These are phyloP conservation scores for Xeromyces bisporus DNA, from an alignment of 495 filamentous ascomycete genomes.

Conservation along the genomic window DNA sequence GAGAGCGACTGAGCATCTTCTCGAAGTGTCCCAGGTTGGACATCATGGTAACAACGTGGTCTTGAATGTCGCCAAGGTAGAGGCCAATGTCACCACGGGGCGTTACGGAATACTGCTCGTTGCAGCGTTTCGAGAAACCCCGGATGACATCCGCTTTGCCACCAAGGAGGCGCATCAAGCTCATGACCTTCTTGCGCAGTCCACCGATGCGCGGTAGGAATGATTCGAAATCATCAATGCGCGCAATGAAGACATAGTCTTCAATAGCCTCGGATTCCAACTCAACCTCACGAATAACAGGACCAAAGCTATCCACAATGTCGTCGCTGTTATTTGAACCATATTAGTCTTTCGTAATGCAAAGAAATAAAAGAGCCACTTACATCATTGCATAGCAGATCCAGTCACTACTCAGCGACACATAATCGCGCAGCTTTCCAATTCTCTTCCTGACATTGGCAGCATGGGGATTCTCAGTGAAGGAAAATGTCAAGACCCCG, in stretches of 20 bases:
- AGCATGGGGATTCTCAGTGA: slow-evolving; percentile 66
- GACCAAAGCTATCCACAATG: slow-evolving; percentile 90
- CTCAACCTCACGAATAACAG: slow-evolving; percentile 73
- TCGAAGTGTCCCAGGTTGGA: slow-evolving; percentile 88
- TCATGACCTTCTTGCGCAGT: slow-evolving; percentile 87
- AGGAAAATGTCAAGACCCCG: slow-evolving; percentile 87
- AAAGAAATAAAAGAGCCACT: slow-evolving; percentile 18
- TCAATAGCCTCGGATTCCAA: slow-evolving; percentile 82
- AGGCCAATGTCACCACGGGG: slow-evolving; percentile 90
- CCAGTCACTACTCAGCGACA: slow-evolving; percentile 87
- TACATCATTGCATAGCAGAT: slow-evolving; percentile 97
- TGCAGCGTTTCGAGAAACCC: slow-evolving; percentile 95
- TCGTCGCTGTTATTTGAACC: slow-evolving; percentile 45
- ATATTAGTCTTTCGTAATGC: slow-evolving; percentile 4
- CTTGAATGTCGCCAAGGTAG: slow-evolving; percentile 92
- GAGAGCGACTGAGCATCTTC: slow-evolving; percentile 90
- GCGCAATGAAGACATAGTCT: slow-evolving; percentile 81
- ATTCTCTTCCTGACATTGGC: slow-evolving; percentile 82
- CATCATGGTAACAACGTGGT: slow-evolving; percentile 99
- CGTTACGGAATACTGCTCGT: slow-evolving; percentile 86
- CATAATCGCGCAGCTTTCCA: slow-evolving; percentile 80
- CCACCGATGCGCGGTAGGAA: slow-evolving; percentile 81
- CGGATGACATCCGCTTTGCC: slow-evolving; percentile 96
- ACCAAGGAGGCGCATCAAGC: slow-evolving; percentile 75
- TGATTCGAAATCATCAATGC: slow-evolving; percentile 67